Conservation (phyloP, 2,329 filamentous ascomycete species). For the Cladosporium sp. region DNA sequence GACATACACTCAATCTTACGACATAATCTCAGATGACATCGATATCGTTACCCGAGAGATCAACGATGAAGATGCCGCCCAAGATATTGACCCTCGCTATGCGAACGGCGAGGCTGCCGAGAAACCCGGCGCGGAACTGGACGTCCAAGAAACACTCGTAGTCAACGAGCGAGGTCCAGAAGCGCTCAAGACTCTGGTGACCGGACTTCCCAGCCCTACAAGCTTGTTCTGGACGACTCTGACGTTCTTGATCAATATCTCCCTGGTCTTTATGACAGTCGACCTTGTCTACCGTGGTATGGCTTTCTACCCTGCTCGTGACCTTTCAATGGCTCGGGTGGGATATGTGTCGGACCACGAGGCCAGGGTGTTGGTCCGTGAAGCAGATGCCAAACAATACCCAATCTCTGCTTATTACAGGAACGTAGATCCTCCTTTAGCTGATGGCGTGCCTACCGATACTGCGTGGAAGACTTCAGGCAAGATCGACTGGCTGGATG, state of each 20-base stretch:
- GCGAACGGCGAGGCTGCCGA: conserved; percentile 31
- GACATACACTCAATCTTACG: conserved; percentile 27
- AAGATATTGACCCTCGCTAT: conserved; percentile 21
- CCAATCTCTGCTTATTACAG: conserved; percentile 68
- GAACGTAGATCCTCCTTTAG: conserved; percentile 30
- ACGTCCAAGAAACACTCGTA: conserved; percentile 60
- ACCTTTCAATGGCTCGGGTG: conserved; percentile 80
- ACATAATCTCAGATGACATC: conserved; percentile 31
- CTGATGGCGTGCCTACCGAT: conserved; percentile 36
- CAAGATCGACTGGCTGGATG: conserved; percentile 58
- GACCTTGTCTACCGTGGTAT: conserved; percentile 76
- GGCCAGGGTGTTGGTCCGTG: conserved; percentile 78
- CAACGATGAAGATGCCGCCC: conserved; percentile 22
- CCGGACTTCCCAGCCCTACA: conserved; percentile 70
- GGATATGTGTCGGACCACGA: conserved; percentile 80
- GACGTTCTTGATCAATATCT: conserved; percentile 60
- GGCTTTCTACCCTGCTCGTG: conserved; percentile 63
- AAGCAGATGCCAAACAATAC: conserved; percentile 70
- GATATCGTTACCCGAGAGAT: conserved; percentile 38
- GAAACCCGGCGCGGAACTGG: conserved; percentile 48
- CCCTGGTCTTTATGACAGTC: conserved; percentile 63
- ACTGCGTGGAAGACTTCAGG: conserved; percentile 65
- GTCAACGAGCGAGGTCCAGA: conserved; percentile 55
- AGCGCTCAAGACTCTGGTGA: conserved; percentile 63
- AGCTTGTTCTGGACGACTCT: conserved; percentile 60